phyloP scores from a whole-genome alignment of 2,329 filamentous ascomycete species.

The Rachicladosporium sp. region DNA sequence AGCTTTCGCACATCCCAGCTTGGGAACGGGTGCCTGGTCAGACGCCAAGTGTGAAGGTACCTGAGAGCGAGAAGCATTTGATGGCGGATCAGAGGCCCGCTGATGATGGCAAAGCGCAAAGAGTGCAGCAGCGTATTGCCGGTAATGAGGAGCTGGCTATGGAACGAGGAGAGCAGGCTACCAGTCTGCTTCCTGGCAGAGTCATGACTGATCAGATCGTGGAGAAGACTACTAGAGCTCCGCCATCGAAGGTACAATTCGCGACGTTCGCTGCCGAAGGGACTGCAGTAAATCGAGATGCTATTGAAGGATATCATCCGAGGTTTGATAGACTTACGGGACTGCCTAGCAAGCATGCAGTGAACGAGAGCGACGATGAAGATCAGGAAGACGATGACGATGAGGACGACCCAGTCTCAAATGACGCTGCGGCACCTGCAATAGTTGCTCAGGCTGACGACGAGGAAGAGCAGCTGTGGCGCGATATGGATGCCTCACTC shows the following conservation, averaged over 20 bases:
- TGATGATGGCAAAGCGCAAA: neutral
- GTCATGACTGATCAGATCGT: conserved; percentile 22
- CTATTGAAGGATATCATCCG: conserved; percentile 6
- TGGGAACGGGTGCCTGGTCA: conserved; percentile 59
- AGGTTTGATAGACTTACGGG: neutral
- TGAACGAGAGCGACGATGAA: conserved; percentile 3
- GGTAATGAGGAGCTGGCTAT: conserved; percentile 27
- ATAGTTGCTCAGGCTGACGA: conserved; percentile 1
- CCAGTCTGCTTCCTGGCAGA: conserved; percentile 17
- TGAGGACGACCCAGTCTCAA: neutral
- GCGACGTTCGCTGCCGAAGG: neutral
- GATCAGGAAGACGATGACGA: neutral
- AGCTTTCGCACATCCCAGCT: conserved; percentile 71
- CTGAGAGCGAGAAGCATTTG: conserved; percentile 20
- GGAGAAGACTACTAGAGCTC: conserved; percentile 15
- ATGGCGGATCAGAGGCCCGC: neutral
- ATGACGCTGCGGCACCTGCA: neutral
- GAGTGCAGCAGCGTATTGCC: conserved; percentile 5
- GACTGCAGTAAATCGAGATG: neutral
- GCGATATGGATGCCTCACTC: conserved; percentile 2
- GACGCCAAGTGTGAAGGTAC: conserved; percentile 26
- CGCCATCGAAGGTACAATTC: conserved; percentile 1
- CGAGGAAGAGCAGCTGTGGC: conserved; percentile 7
- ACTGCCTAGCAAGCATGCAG: neutral
- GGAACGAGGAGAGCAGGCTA: conserved; percentile 31